Percentiles rank a stretch among this genome's conserved stretches.
These are phyloP conservation scores for Amylocystis lapponica DNA, from an alignment of 768 basidiomycete genomes.

Conservation along the genomic window DNA sequence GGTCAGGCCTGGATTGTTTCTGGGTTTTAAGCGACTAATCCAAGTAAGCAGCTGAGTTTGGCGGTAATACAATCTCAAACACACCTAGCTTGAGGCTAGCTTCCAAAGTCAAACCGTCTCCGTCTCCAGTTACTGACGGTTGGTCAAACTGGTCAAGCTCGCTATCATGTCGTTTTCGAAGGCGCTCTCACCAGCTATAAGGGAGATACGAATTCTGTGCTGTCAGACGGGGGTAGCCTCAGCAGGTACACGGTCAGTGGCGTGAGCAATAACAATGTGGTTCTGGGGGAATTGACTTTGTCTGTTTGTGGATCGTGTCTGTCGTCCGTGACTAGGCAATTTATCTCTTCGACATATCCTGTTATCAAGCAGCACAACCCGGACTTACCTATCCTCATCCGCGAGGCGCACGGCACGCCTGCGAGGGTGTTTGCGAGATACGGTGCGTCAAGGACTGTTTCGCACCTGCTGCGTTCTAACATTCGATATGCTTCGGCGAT, in stretches of 20 bases:
- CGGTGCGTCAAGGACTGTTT: slow-evolving; percentile 42
- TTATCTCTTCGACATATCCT: slow-evolving; percentile 70
- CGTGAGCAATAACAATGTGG: not conserved
- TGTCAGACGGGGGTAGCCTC: slow-evolving; percentile 76
- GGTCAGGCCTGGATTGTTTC: too few species aligned
- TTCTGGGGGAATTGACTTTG: not conserved
- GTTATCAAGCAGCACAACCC: slow-evolving; percentile 78
- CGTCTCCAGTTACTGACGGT: too few species aligned
- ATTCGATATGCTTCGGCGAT: not conserved
- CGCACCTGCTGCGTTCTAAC: not conserved
- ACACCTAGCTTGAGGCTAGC: too few species aligned
- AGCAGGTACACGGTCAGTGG: slow-evolving; percentile 66
- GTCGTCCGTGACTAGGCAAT: slow-evolving; percentile 47
- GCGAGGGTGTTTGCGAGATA: slow-evolving; percentile 82
- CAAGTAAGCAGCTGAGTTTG: too few species aligned
- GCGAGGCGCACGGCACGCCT: slow-evolving; percentile 75
- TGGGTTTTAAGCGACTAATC: too few species aligned
- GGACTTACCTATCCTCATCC: slow-evolving; percentile 77
- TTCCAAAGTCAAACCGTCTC: too few species aligned
- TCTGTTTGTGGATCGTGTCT: too few species aligned
- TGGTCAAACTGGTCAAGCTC: too few species aligned
- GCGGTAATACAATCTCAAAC: too few species aligned
- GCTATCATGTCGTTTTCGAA: slow-evolving; percentile 48
- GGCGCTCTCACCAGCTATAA: slow-evolving; percentile 69
- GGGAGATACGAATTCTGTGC: slow-evolving; percentile 76